Base-by-base conservation (phyloP, 2,329 filamentous ascomycete genomes). In the Colletotrichum trifolii region DNA sequence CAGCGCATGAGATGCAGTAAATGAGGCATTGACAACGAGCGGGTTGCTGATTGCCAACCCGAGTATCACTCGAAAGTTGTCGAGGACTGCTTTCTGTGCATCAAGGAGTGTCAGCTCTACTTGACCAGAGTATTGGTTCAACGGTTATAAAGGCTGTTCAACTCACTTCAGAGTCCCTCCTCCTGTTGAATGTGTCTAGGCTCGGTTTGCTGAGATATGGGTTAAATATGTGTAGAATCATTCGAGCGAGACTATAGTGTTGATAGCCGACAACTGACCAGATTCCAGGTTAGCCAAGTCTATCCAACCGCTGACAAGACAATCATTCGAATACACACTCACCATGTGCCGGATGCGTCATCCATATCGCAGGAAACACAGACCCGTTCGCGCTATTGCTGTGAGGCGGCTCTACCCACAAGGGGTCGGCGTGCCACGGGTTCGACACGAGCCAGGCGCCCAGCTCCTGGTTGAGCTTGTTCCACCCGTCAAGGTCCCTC, bases 211-310 rank as follows among this genome's bases (percentile, higher is more conserved):
- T 73, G 1, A 70, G 49, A 4, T 69, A 66, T 0, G 80, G 79
- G 45, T 81, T 74, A 48, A 81, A 78, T 6, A 79, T 77, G 2
- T 72, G 72, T 1, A 75, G 73, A 7, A 82, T 68, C 35, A 82
- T 80, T 10, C 74, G 71, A 0, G 77, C 71, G 10, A 81, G 72
- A 54, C 79, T 75, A 50, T 77, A 79, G 64, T 81, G 77, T 58
- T 80, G 77, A 48, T 79, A 71, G 0, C 75, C 80, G 2, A 77
- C 75, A 1, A 77, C 76, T 73, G 34, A 40, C n/a, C 0, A 1
- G 33, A 4, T 45, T 45, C 42, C 17, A 17, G 42, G 1, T 43
- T 4, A 1, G 50, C 8, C 8, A 53, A 6, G 4, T 38, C 7
- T 15, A 8, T 3, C 0, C 9, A 39, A 6, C 1, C 10, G 5